phyloP scores from a whole-genome alignment of 768 basidiomycete genomes.

The Mycena leptocephala region DNA sequence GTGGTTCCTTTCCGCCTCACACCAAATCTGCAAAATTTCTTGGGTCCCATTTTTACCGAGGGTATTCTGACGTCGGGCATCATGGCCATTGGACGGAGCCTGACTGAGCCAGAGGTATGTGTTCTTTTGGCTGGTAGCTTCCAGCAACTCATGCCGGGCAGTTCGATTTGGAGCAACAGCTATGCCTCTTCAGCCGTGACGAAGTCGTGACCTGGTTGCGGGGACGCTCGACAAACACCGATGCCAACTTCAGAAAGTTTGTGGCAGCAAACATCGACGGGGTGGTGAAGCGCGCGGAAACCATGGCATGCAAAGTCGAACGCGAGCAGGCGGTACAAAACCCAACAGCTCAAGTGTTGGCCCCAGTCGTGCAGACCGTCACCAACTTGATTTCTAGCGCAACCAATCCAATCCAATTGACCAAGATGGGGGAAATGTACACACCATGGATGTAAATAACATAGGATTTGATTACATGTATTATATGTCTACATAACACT shows the following conservation, averaged over 20 bases:
- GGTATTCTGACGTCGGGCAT: constrained; percentile 90
- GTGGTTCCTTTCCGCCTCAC: constrained; percentile 97
- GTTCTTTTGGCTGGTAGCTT: neutral
- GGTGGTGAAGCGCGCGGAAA: constrained; percentile 86
- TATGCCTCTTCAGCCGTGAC: constrained; percentile 93
- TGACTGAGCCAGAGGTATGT: constrained; percentile 93
- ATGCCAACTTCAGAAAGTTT: constrained; percentile 69
- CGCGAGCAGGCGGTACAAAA: constrained; percentile 73
- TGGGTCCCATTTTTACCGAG: constrained; percentile 92
- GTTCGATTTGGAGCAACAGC: constrained; percentile 94
- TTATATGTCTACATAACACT: neutral
- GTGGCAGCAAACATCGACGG: constrained; percentile 75
- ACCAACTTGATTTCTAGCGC: constrained; percentile 88
- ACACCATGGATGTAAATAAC: constrained; percentile 86
- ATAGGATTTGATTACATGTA: constrained; percentile 18
- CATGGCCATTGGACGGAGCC: constrained; percentile 91
- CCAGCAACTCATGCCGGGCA: constrained; percentile 46
- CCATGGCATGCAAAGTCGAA: constrained; percentile 90
- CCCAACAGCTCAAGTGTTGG: constrained; percentile 53
- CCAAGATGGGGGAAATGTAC: constrained; percentile 89
- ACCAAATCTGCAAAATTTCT: constrained; percentile 95
- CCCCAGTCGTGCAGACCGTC: constrained; percentile 85
- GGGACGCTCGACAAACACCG: constrained; percentile 67
- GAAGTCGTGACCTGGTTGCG: constrained; percentile 88
- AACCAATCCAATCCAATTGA: constrained; percentile 88